Conservation (phyloP, 2,329 filamentous ascomycete species). For the Juglanconis oblonga region DNA sequence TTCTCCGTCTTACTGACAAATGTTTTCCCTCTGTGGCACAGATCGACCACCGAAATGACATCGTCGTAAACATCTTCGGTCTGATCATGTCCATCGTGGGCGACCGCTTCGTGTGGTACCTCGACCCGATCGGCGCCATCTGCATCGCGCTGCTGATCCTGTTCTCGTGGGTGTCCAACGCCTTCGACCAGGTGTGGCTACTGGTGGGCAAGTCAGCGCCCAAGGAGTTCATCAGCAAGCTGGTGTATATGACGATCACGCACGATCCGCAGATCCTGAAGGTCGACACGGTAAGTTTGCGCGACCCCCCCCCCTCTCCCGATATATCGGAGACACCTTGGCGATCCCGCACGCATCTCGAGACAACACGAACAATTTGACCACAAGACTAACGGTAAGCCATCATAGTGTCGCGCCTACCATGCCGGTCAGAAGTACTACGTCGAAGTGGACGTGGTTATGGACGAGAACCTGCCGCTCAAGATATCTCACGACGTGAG, state of each 20-base stretch:
- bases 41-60: constrained; percentile 57
- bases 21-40: constrained; percentile 10
- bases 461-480: constrained; percentile 52
- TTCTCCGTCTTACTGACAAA: background rate
- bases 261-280: constrained; percentile 53
- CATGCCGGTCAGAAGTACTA: constrained; percentile 61
- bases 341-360: background rate
- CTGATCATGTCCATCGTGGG: constrained; percentile 55
- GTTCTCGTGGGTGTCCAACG: constrained; percentile 59
- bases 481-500: constrained; percentile 59
- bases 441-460: constrained; percentile 61
- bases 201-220: constrained; percentile 61
- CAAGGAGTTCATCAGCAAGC: constrained; percentile 52
- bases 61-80: constrained; percentile 53
- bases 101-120: constrained; percentile 52
- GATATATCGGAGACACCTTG: background rate
- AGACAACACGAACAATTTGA: background rate
- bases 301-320: background rate
- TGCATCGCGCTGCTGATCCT: constrained; percentile 59
- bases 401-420: constrained; percentile 50
- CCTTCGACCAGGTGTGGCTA: constrained; percentile 60
- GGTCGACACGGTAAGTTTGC: constrained; percentile 46
- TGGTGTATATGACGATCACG: constrained; percentile 54
- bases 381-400: constrained; percentile 8
- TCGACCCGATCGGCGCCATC: constrained; percentile 61